Conservation (phyloP, 1,284 basidiomycete genomes). For the Naganishia cerealis region DNA sequence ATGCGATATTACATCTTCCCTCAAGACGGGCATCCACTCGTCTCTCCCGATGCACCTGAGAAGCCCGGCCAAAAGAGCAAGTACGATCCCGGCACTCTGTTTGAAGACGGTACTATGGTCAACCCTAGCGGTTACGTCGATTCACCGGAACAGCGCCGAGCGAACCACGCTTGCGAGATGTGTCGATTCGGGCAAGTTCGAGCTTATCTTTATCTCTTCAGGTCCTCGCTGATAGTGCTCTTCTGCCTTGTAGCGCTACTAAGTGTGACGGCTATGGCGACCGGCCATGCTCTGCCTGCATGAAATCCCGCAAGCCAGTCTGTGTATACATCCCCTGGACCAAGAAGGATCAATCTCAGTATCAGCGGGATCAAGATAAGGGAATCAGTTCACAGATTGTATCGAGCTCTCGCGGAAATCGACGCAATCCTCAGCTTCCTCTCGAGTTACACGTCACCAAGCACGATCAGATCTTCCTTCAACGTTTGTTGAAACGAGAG, state of each 20-base stretch:
- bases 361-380: slow-evolving; percentile 3
- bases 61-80: slow-evolving; percentile 11
- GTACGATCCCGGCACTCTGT: slow-evolving; percentile 6
- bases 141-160: slow-evolving; percentile 5
- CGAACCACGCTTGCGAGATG: slow-evolving; percentile 21
- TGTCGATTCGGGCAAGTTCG: slow-evolving; percentile 18
- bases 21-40: slow-evolving; percentile 10
- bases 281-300: slow-evolving; percentile 20
- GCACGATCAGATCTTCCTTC: slow-evolving; percentile 12
- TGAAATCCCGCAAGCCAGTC: slow-evolving; percentile 3
- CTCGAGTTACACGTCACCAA: slow-evolving; percentile 6
- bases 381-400: slow-evolving; percentile 10
- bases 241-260: background rate
- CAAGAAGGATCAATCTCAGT: background rate
- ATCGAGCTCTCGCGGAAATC: slow-evolving; percentile 16
- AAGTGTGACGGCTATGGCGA: slow-evolving; percentile 22
- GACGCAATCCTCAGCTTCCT: slow-evolving; percentile 15
- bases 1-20: slow-evolving; percentile 23
- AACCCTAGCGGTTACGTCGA: slow-evolving; percentile 20
- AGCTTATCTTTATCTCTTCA: too few species aligned
- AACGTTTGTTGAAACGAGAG: background rate
- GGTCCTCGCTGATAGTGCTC: background rate
- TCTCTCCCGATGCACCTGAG: slow-evolving; percentile 12
- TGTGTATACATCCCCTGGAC: slow-evolving; percentile 21
- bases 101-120: slow-evolving; percentile 20